Base-by-base conservation (phyloP, 2,329 filamentous ascomycete species). In the Alternaria infectoria region DNA sequence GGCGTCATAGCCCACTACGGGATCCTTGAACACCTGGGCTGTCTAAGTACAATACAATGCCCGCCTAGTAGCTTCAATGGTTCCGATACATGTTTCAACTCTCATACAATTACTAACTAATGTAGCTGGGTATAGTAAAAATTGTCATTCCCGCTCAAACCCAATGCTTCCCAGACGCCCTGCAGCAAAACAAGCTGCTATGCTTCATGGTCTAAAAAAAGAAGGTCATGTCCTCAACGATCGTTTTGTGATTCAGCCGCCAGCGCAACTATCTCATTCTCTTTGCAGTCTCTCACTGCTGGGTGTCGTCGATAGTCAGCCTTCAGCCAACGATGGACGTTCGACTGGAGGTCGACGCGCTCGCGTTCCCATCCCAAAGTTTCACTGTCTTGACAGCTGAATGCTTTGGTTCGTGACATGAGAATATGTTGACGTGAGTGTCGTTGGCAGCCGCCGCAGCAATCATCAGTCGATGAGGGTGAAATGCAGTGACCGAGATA, bases 381-480 rank as follows among this genome's bases (percentile, higher is more conserved):
- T 77, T 77, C 23, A 78, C 74, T 15, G 75, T 77, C 66, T 74
- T 75, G 23, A 66, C 43, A 15, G 64, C 59, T 4, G 68, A 32
- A 15, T 73, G 66, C 56, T 71, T 75, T 3, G 69, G 70, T 36
- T 75, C 76, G 17, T 73, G 66, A 51, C 77, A 79, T 11, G 88
- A 89, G 75, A 95, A 96, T 26, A 98, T 85, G 78, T 97, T 97
- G 74, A 99, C 90, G 77, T 97, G 92, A 64, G 94, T 89, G 77
- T 97, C 94, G 59, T 93, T 92, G 46, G 93, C 86, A 5, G 93
- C 92, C 2, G 94, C 92, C 73, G 92, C 96, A 36, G 93, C 94
- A 65, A 99, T 86, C 80, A 97, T 90, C 82, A 97, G 94, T 56
- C 91, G 89, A 80, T 99, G 96, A 1, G 96, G 96, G 81, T 99